Evolutionary conservation across 129 eudicot genomes (phyloP).

Genomic region (Flaveria trinervia): DNA sequence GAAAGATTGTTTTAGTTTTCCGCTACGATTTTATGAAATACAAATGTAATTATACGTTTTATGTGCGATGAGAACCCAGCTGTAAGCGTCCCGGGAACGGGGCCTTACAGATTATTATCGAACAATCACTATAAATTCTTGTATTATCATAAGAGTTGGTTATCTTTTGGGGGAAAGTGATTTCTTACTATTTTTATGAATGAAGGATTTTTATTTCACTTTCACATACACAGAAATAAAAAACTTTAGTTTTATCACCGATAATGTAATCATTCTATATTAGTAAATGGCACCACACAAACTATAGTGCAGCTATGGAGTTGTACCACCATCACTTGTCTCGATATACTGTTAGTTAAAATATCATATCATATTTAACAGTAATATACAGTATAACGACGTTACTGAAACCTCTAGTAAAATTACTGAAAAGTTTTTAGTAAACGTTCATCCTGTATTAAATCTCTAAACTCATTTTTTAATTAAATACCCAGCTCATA

Average conservation of each 20-base stretch:
- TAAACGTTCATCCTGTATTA: too few relatives aligned
- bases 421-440: too few relatives aligned
- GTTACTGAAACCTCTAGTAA: background rate
- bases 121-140: too few relatives aligned
- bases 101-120: too few relatives aligned
- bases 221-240: conserved; percentile 1
- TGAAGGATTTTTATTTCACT: conserved; percentile 1
- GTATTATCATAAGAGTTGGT: too few relatives aligned
- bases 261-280: conserved; percentile 26
- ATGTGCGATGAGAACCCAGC: too few relatives aligned
- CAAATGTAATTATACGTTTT: too few relatives aligned
- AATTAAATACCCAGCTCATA: too few relatives aligned
- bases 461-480: too few relatives aligned
- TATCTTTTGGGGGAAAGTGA: background rate
- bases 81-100: too few relatives aligned
- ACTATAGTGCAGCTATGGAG: conserved; percentile 32
- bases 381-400: background rate
- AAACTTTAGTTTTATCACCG: conserved; percentile 14
- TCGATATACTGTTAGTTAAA: background rate
- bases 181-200: background rate
- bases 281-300: conserved; percentile 30
- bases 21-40: too few relatives aligned
- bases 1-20: too few relatives aligned
- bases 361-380: conserved; percentile 1
- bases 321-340: conserved; percentile 42